Evolutionary conservation across 2,329 filamentous ascomycete species (phyloP).

Genomic region (Apiospora arundinis): DNA sequence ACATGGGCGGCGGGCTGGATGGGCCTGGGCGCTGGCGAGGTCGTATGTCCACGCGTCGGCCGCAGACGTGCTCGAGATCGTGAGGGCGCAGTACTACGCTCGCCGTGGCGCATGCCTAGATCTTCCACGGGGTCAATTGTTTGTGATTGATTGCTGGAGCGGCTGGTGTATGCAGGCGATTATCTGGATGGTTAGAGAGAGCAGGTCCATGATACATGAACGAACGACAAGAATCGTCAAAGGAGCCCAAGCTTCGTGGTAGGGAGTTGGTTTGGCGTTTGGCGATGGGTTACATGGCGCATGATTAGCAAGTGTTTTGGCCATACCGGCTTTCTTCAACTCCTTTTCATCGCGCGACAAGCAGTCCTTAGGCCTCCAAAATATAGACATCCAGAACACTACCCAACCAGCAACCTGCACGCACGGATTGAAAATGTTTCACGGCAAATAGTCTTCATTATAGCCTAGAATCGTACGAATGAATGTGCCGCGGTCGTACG

Average conservation of each 20-base stretch:
- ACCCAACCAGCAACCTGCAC: not conserved
- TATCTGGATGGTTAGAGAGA: not conserved
- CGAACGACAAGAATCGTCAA: not conserved
- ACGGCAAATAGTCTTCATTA: not conserved
- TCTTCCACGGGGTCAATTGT: not conserved
- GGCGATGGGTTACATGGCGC: not conserved
- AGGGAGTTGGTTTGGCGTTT: not conserved
- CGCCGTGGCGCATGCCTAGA: not conserved
- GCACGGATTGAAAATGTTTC: constrained; percentile 1
- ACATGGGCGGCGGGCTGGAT: not conserved
- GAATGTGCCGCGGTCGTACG: not conserved
- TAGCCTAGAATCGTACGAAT: not conserved
- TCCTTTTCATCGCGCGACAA: not conserved
- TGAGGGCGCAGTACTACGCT: not conserved
- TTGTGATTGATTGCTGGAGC: not conserved
- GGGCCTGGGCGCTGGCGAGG: not conserved
- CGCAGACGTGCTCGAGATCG: not conserved
- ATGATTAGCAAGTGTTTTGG: not conserved
- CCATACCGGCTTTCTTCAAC: not conserved
- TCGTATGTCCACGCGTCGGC: not conserved
- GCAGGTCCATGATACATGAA: not conserved
- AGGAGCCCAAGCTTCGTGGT: not conserved
- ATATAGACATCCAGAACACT: not conserved
- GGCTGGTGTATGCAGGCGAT: not conserved
- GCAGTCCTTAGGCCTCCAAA: not conserved